Evolutionary conservation across 2,329 filamentous ascomycete genomes (phyloP), one percentile per base, ranked within the genome.

Genomic region (Cercospora brassicicola): DNA sequence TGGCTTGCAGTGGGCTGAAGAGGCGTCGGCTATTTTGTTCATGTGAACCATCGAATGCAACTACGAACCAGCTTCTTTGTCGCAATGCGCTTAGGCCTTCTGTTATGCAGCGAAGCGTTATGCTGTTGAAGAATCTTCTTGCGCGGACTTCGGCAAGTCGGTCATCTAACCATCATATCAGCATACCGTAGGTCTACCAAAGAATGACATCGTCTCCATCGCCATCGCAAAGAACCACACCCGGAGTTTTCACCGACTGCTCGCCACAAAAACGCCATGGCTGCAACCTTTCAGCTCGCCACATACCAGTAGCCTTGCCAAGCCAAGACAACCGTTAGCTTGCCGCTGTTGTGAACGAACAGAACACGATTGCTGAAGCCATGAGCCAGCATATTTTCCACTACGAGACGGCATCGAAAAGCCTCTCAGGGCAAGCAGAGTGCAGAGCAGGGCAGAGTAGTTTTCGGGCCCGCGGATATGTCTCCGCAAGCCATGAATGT

Each of bases 281-380:
- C 26, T 33, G 23, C 26, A n/a, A 57, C 23, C 20, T 53, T 28
- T 57, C 30, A 57, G 53, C 53, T 57, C 53, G 53, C 53, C 53
- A 57, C 53, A 30, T 23, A 15, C n/a, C 26, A n/a, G 30, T 15
- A 57, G 30, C 26, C 30, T 33, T n/a, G 53, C 53, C 53, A 57
- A 57, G 53, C 15, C 53, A 20, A 28, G 26, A 57, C 53, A 57
- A 28, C 53, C 53, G 53, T 57, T 57, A 57, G 53, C 53, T 57
- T 57, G 4, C 26, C 53, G 26, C 53, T 8, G 13, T 30, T 7
- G 8, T 2, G 13, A n/a, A 31, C 53, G 53, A 57, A 57, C 53
- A 57, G 53, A n/a, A 31, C 20, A 20, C 9, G 20, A 31, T 30
- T 6, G 3, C 9, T 1, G 28, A n/a, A 31, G 53, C 53, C 53